Evolutionary conservation across 805 yeast genomes (phyloP), one percentile per base, ranked within the genome.

Genomic region (Maudiozyma turicensis): DNA sequence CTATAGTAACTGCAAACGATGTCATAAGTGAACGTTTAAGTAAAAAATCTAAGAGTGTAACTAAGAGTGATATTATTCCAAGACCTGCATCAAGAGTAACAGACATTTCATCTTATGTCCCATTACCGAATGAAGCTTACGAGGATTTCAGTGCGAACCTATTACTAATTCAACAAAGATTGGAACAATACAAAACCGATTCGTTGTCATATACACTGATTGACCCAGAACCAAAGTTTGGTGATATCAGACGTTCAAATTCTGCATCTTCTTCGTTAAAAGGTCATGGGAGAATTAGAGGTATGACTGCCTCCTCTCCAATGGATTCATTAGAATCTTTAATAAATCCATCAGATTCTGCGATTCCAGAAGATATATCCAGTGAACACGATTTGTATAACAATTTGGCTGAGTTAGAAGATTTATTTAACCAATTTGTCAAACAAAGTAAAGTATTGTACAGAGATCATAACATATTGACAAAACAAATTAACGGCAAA

Each of bases 141-240:
- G 51, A 46, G 14, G 54, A 54, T 40, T 58, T 58, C 33, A 48
- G 51, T 15, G 43, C 49, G 6, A 59, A 55, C n/a, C 43, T 60
- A 10, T 53, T 51, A 28, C 32, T 58, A 8, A 56, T 63, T 29
- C 59, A 58, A 49, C 64, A 61, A 48, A 53, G 58, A 45, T 40
- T 64, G 2, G 67, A 63, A 39, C 52, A 54, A 33, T 63, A 65
- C 44, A 62, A 60, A 41, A 48, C 44, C 15, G 64, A 63, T 28
- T 63, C 68, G 1, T 38, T 54, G 33, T 43, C 52, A 2, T 64
- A 63, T 43, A 37, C 38, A 3, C 49, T 50, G 9, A 31, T 42
- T 15, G 54, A 47, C 2, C 43, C 44, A 15, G 37, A 47, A 11
- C 26, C 43, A 9, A 42, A 46, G 29, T 32, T 34, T 26, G n/a